phyloP scores from a whole-genome alignment of 768 basidiomycete species.

The Lactarius deliciosus region DNA sequence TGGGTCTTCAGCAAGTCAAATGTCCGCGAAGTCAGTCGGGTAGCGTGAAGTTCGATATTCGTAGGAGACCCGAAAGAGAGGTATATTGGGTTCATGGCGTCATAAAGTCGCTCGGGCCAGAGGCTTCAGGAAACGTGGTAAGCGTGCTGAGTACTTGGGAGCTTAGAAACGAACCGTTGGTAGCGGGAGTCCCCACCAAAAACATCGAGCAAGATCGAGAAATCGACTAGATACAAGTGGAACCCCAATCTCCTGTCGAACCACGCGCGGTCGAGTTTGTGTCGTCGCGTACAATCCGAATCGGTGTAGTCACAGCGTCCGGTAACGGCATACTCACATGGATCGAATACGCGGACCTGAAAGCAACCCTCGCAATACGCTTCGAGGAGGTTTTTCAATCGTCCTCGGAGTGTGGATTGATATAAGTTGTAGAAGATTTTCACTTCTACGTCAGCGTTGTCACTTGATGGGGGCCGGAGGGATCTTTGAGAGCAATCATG shows the following conservation, averaged over 20 bases:
- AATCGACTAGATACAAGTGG: slow-evolving; percentile 20
- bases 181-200: not conserved
- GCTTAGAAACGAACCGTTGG: slow-evolving; percentile 6
- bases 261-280: slow-evolving; percentile 18
- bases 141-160: not conserved
- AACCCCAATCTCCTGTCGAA: slow-evolving; percentile 24
- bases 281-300: slow-evolving; percentile 11
- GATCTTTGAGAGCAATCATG: not conserved
- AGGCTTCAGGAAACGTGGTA: slow-evolving; percentile 5
- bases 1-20: slow-evolving; percentile 16
- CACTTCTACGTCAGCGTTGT: slow-evolving; percentile 10
- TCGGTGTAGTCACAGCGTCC: slow-evolving; percentile 16
- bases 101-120: slow-evolving; percentile 26
- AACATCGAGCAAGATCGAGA: slow-evolving; percentile 10
- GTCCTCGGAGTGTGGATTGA: slow-evolving; percentile 1
- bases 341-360: slow-evolving; percentile 18
- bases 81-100: slow-evolving; percentile 20
- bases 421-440: slow-evolving; percentile 9
- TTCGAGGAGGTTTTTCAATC: slow-evolving; percentile 16
- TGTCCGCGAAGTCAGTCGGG: not conserved
- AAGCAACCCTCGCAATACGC: slow-evolving; percentile 12
- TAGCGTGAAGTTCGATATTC: slow-evolving; percentile 3
- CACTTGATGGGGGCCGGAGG: not conserved
- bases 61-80: slow-evolving; percentile 18
- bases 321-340: slow-evolving; percentile 8